A percentile compares a stretch with the other conserved stretches of the same genome.
phyloP scores from a whole-genome alignment of 371 early-diverging fungal species.

The Syncephalastrum monosporum region DNA sequence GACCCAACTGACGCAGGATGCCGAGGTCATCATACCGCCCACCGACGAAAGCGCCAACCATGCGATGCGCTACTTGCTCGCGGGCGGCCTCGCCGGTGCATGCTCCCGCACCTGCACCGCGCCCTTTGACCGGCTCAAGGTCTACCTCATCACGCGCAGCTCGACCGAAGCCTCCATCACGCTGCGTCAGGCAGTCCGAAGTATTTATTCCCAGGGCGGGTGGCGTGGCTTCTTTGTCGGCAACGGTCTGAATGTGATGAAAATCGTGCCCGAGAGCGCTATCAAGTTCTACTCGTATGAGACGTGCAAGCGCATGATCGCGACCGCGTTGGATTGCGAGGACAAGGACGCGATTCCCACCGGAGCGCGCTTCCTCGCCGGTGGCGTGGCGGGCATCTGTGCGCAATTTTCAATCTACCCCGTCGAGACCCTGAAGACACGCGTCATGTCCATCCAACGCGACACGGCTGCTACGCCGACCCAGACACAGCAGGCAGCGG shows the following conservation, averaged over 20 bases:
- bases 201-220: slow-evolving; percentile 66
- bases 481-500: background rate
- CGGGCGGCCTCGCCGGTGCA: slow-evolving; percentile 80
- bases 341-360: slow-evolving; percentile 58
- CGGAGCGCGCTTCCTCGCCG: slow-evolving; percentile 69
- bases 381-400: slow-evolving; percentile 72
- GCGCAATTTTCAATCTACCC: slow-evolving; percentile 76
- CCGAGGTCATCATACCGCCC: slow-evolving; percentile 65
- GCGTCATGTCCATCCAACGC: slow-evolving; percentile 59
- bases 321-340: slow-evolving; percentile 33
- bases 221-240: slow-evolving; percentile 75
- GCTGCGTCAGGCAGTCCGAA: slow-evolving; percentile 33
- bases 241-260: slow-evolving; percentile 79
- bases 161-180: slow-evolving; percentile 11
- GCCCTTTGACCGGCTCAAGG: slow-evolving; percentile 76
- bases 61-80: slow-evolving; percentile 64
- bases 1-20: slow-evolving; percentile 64
- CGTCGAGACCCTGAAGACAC: slow-evolving; percentile 73
- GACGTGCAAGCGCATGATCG: slow-evolving; percentile 55
- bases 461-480: slow-evolving; percentile 2
- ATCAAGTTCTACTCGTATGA: slow-evolving; percentile 76
- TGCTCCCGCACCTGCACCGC: slow-evolving; percentile 76
- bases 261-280: slow-evolving; percentile 82
- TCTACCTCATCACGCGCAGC: slow-evolving; percentile 66
- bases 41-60: slow-evolving; percentile 46